Evolutionary conservation across 2,329 filamentous ascomycete species (phyloP).

Genomic region (Phyllachora maydis): DNA sequence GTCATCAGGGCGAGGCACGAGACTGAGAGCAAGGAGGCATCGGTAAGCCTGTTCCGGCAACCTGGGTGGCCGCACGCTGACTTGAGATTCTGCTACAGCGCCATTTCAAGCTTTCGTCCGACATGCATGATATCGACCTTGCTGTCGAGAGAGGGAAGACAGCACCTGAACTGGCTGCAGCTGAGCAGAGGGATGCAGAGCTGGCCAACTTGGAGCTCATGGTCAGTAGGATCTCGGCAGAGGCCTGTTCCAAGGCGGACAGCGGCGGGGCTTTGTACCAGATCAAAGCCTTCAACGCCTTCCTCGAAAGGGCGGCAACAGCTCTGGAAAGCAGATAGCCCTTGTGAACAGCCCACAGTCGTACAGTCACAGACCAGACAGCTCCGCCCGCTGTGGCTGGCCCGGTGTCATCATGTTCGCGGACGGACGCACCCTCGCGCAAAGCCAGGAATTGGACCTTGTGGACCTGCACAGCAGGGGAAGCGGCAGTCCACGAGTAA

Average conservation of each 20-base stretch:
- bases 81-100: no score
- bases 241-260: conserved; percentile 26
- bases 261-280: conserved; percentile 28
- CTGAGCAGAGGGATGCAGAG: conserved; percentile 25
- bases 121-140: conserved; percentile 41
- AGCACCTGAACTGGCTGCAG: conserved; percentile 21
- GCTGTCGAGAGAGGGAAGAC: conserved; percentile 21
- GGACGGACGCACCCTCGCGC: no score
- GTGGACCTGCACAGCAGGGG: no score
- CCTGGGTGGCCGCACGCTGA: no score
- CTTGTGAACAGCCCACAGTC: background rate
- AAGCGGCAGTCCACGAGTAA: no score
- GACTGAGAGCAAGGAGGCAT: conserved; percentile 24
- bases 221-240: conserved; percentile 29
- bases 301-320: conserved; percentile 37
- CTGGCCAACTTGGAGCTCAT: conserved; percentile 35
- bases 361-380: no score
- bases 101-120: conserved; percentile 30
- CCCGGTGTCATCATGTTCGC: no score
- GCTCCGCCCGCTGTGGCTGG: no score
- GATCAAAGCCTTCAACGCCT: conserved; percentile 39
- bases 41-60: no score
- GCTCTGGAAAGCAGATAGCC: conserved; percentile 22
- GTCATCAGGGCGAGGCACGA: conserved; percentile 39
- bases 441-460: no score